Conservation (phyloP, 2,329 filamentous ascomycete genomes). For the Colletotrichum tamarilloi region DNA sequence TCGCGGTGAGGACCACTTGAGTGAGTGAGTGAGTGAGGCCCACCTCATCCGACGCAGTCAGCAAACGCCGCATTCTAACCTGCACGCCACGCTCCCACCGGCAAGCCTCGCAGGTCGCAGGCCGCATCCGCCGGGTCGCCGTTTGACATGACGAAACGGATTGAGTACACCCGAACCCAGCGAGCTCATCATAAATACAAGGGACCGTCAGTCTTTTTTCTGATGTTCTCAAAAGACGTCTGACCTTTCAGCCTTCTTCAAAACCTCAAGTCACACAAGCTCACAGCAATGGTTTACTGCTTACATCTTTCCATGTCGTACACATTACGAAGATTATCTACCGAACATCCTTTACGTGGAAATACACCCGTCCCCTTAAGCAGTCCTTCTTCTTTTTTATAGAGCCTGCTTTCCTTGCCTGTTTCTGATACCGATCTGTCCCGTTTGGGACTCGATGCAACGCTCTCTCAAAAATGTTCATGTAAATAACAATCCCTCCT, state of each 20-base stretch:
- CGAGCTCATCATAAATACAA: no score
- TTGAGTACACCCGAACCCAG: background rate
- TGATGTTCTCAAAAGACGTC: no score
- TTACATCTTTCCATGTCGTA: background rate
- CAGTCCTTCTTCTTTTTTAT: background rate
- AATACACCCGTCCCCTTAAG: background rate
- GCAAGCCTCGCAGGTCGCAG: background rate
- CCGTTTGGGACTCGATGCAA: background rate
- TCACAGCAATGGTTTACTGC: background rate
- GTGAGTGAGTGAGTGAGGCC: no score
- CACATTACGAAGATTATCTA: constrained; percentile 34
- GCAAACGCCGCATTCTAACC: background rate
- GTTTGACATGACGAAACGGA: background rate
- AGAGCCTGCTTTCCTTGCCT: background rate
- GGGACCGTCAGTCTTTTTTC: no score
- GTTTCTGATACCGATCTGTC: background rate
- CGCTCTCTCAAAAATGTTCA: constrained; percentile 1
- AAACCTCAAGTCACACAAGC: background rate
- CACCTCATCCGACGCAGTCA: background rate
- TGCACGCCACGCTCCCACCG: background rate
- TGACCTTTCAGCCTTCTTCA: no score
- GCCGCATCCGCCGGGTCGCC: background rate
- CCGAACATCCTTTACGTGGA: background rate
- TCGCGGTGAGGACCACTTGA: no score
- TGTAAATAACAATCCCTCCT: background rate